A percentile compares a stretch with the other conserved stretches of the same genome.
Conservation (phyloP, 352 stramenopile genomes). For the Phytophthora ohioensis region DNA sequence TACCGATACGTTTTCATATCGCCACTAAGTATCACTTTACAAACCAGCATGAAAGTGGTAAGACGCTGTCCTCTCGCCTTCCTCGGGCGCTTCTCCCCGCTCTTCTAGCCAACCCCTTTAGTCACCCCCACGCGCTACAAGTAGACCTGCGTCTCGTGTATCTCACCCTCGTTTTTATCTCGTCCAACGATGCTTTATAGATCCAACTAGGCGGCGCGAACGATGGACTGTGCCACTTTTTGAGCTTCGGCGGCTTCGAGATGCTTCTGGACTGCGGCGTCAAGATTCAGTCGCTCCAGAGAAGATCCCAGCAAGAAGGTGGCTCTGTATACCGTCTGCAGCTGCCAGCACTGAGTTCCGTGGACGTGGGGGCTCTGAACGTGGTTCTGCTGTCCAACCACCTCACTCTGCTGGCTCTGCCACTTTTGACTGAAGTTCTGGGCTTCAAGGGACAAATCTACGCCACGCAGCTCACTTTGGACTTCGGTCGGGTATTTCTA, state of each 20-base stretch:
- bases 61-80: slow-evolving; percentile 3
- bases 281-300: slow-evolving; percentile 26
- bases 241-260: slow-evolving; percentile 82
- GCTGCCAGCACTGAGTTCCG: slow-evolving; percentile 47
- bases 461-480: slow-evolving; percentile 74
- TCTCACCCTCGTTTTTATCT: slow-evolving; percentile 31
- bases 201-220: slow-evolving; percentile 80
- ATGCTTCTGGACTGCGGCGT: slow-evolving; percentile 85
- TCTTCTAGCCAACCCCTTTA: slow-evolving; percentile 4
- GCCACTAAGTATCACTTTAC: too few species aligned
- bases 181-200: slow-evolving; percentile 35
- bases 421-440: slow-evolving; percentile 76
- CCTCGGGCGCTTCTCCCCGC: not conserved
- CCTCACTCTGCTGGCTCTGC: slow-evolving; percentile 70
- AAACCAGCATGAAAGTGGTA: slow-evolving; percentile 49
- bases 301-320: not conserved
- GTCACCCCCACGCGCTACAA: not conserved
- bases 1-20: too few species aligned
- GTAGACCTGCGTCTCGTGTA: slow-evolving; percentile 12
- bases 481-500: slow-evolving; percentile 75
- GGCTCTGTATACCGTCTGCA: slow-evolving; percentile 35
- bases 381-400: slow-evolving; percentile 82
- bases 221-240: slow-evolving; percentile 81
- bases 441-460: slow-evolving; percentile 81
- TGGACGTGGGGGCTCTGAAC: slow-evolving; percentile 76